A percentile compares a stretch with the other conserved stretches of the same genome.
Evolutionary conservation across 2,329 filamentous ascomycete species (phyloP).

Genomic region (Eurotiales sp.): DNA sequence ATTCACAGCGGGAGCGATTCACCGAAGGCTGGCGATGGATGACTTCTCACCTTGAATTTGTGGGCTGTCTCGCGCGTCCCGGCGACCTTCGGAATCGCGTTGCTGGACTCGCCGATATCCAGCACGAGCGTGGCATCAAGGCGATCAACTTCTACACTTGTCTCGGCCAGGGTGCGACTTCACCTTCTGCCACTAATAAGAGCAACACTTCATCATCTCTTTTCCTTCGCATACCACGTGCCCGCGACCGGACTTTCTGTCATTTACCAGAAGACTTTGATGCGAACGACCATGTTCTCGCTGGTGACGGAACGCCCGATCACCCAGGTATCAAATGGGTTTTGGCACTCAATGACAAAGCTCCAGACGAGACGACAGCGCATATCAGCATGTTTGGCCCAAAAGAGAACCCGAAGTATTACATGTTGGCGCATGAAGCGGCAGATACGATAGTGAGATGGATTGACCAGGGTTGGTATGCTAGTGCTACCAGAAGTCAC

Average conservation of each 20-base stretch:
- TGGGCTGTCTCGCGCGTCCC: constrained; percentile 79
- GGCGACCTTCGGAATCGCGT: constrained; percentile 77
- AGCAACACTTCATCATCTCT: constrained; percentile 13
- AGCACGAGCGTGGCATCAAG: constrained; percentile 64
- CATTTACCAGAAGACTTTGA: constrained; percentile 62
- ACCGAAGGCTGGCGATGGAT: constrained; percentile 75
- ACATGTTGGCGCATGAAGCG: constrained; percentile 35
- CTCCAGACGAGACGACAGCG: constrained; percentile 71
- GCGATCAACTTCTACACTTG: constrained; percentile 86
- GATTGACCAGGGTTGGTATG: constrained; percentile 40
- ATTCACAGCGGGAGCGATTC: constrained; percentile 78
- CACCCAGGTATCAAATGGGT: constrained; percentile 56
- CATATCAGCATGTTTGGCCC: constrained; percentile 59
- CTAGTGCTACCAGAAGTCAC: constrained; percentile 21
- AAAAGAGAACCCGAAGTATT: constrained; percentile 44
- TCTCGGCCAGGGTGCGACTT: constrained; percentile 63
- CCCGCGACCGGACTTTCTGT: constrained; percentile 78
- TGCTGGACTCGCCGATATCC: constrained; percentile 61
- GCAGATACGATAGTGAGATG: constrained; percentile 36
- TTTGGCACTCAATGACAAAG: constrained; percentile 72
- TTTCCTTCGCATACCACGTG: constrained; percentile 30
- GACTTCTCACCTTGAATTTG: constrained; percentile 86
- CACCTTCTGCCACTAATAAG: constrained; percentile 25
- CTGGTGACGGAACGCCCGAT: constrained; percentile 20
- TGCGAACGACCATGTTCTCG: constrained; percentile 21